These are phyloP conservation scores for Zygosaccharomyces siamensis DNA, from an alignment of 805 yeast species.

Conservation along the genomic window DNA sequence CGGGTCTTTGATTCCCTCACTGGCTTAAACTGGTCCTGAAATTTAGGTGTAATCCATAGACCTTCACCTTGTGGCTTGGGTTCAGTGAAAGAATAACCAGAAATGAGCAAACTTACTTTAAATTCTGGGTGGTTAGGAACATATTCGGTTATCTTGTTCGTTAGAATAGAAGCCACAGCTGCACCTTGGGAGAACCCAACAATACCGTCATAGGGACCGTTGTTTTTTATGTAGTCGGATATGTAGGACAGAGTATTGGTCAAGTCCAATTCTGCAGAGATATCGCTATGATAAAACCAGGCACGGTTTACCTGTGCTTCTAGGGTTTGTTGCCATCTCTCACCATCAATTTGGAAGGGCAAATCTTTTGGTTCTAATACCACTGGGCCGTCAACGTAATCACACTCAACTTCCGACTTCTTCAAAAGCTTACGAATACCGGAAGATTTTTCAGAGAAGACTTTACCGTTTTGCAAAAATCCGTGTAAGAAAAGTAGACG, in stretches of 20 bases:
- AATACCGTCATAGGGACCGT: slow-evolving; percentile 84
- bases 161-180: slow-evolving; percentile 68
- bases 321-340: slow-evolving; percentile 44
- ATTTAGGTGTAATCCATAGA: slow-evolving; percentile 37
- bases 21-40: slow-evolving; percentile 32
- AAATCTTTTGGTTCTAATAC: slow-evolving; percentile 61
- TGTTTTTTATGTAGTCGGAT: slow-evolving; percentile 47
- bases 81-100: slow-evolving; percentile 56
- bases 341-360: slow-evolving; percentile 61
- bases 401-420: slow-evolving; percentile 59
- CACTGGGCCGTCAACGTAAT: slow-evolving; percentile 77
- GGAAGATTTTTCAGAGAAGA: slow-evolving; percentile 83
- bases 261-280: slow-evolving; percentile 45
- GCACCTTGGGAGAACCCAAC: slow-evolving; percentile 96
- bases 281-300: slow-evolving; percentile 68
- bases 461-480: slow-evolving; percentile 75
- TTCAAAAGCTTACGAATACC: slow-evolving; percentile 77
- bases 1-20: slow-evolving; percentile 33
- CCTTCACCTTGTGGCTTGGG: slow-evolving; percentile 34
- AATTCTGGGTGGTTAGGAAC: slow-evolving; percentile 46
- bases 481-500: slow-evolving; percentile 83
- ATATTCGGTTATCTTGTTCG: slow-evolving; percentile 52
- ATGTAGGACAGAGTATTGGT: slow-evolving; percentile 48
- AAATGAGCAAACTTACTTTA: slow-evolving; percentile 70
- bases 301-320: slow-evolving; percentile 49